Evolutionary conservation across 176 grass and related monocot species (phyloP), one percentile per base, ranked within the genome.

Genomic region (Avena eriantha): DNA sequence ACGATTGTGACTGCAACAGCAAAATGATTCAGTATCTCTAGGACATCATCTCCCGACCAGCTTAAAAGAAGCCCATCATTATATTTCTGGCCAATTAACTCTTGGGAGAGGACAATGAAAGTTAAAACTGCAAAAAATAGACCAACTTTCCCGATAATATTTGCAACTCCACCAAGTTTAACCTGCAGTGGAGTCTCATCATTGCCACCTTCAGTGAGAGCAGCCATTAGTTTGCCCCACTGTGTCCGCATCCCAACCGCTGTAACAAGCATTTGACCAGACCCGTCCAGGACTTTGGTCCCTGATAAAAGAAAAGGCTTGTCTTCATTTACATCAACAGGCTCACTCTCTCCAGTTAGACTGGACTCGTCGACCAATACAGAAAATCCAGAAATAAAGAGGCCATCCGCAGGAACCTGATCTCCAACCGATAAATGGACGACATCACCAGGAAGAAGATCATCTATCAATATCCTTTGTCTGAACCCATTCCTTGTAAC

Each of bases 331-430:
- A 95, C 48, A 57, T 33, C 49, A n/a, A 88, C 87, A 85, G 93
- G 90, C 79, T 95, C 90, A 59, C 93, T 95, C 88, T 95, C 93
- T 31, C 93, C 90, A 36, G 93, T 90, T 81, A 95, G 68, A 67
- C 90, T 95, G 69, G 93, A 95, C 46, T 95, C 93, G 33, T 95
- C 73, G 46, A 95, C 67, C 67, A 92, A 72, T 43, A 88, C 71
- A 35, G 93, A 95, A 84, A 83, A 95, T 7, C 93, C 90, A 5
- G 78, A 87, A 65, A 92, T 54, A 78, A 95, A 95, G 7, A 95
- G 53, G 2, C 90, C 90, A 56, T 95, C 93, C 33, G 93, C 85
- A 92, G 93, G 90, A 73, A 95, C 82, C 88, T 92, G 93, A 86
- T 95, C 93, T 74, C 93, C 93, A 67, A 88, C 89, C 0, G 75